These are phyloP conservation scores for Suillus subluteus DNA, from an alignment of 768 basidiomycete species.

Conservation along the genomic window DNA sequence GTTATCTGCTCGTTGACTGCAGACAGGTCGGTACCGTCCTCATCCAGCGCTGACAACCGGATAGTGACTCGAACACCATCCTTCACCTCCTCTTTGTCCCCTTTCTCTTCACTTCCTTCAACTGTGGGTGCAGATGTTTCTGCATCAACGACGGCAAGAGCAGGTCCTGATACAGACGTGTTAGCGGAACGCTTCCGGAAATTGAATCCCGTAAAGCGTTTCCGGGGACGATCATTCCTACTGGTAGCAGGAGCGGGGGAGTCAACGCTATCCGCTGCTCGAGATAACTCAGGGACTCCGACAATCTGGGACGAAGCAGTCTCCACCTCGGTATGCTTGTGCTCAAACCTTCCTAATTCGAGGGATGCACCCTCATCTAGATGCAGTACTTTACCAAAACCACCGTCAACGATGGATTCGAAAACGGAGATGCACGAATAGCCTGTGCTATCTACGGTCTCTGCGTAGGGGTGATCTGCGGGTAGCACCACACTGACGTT, in stretches of 20 bases:
- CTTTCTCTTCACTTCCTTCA: conserved; percentile 44
- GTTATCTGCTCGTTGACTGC: conserved; percentile 86
- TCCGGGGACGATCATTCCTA: conserved; percentile 37
- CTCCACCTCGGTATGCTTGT: conserved; percentile 25
- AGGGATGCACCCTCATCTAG: conserved; percentile 79
- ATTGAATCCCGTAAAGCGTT: conserved; percentile 68
- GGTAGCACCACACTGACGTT: conserved; percentile 77
- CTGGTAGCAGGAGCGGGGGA: conserved; percentile 18
- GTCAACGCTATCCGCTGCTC: conserved; percentile 18
- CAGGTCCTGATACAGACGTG: conserved; percentile 70
- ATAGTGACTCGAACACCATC: conserved; percentile 81
- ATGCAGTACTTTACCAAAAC: conserved; percentile 75
- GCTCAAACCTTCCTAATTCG: conserved; percentile 79
- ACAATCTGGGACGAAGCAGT: conserved; percentile 26
- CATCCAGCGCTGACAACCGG: conserved; percentile 79
- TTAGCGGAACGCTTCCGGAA: conserved; percentile 62
- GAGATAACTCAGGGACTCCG: conserved; percentile 8
- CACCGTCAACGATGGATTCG: conserved; percentile 68
- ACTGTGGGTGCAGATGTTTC: conserved; percentile 43
- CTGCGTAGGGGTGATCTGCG: conserved; percentile 60
- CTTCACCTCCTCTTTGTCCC: conserved; percentile 49
- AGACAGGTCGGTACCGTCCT: conserved; percentile 66
- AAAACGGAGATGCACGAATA: conserved; percentile 41
- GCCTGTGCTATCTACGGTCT: conserved; percentile 38
- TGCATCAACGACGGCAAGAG: conserved; percentile 77